Evolutionary conservation across 2,329 filamentous ascomycete species (phyloP), one percentile per base, ranked within the genome.

Genomic region (Fusarium papillatum): DNA sequence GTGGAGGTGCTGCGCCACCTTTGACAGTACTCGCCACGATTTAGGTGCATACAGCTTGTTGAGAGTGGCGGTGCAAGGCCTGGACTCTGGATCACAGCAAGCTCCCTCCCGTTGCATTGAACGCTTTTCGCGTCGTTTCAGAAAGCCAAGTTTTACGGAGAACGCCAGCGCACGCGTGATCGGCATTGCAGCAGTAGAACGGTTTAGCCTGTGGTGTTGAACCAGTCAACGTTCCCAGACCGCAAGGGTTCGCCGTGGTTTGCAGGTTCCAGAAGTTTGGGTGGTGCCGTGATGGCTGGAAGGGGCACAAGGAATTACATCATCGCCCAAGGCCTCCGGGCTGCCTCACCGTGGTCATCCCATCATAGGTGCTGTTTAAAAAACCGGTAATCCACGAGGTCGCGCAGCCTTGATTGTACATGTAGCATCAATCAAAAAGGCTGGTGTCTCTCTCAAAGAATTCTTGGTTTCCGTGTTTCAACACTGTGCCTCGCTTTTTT

Each of bases 261-360:
- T 74, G 68, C 66, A 74, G 46, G 71, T 72, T 70, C 73, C 63
- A 65, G 59, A 67, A 65, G 53, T 64, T 73, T 50, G 29, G 69
- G 59, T 75, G 36, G 34, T 31, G 48, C 34, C 22, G 63, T 39
- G 62, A 64, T 66, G 26, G 50, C 53, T 36, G 22, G 34, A 66
- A 46, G 38, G 41, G 53, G 74, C 63, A 64, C 62, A 59, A 24
- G 41, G 29, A 68, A 78, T 80, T 80, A 80, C 78, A 80, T 80
- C 78, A 80, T 80, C 61, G 74, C 55, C 66, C 64, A 63, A 70
- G 59, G 43, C 59, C 55, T 50, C 64, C 29, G 31, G 75, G 75
- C 75, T 77, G 64, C 75, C 75, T 77, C 75, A 75, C 66, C 69
- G n/a, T 59, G 64, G 61, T 36, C 64, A 71, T 38, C 64, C 55